Base-by-base conservation (phyloP, 1,284 basidiomycete species). In the Ustilago curta region DNA sequence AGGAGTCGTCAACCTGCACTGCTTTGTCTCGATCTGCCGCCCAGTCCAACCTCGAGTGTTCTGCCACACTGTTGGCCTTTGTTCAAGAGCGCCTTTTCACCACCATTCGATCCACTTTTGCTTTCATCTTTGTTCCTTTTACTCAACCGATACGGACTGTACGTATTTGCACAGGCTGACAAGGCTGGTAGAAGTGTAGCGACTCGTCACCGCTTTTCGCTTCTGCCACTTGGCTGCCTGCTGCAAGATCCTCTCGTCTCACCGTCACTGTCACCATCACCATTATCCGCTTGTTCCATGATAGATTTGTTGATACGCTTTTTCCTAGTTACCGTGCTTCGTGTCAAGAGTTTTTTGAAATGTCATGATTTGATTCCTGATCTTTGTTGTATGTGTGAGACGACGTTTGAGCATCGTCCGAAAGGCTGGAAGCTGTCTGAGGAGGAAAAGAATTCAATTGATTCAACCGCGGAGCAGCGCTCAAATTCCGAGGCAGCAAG, bases 1-100 rank as follows among this genome's bases (percentile, higher is more conserved):
- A 60, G 71, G 71, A 74, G 59, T 74, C 71, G 71, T 74, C 71
- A 74, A 74, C 71, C 71, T 55, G 45, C 66, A 61, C 59, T 59
- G 53, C 50, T 44, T 52, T 9, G 37, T 42, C 27, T 56, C 31
- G 9, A 21, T 53, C 39, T 40, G 62, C 68, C 68, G 62, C 68
- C 68, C 43, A 54, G 49, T 58, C 45, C 42, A 58, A 42, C 68
- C 68, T 53, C 58, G 64, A 44, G 52, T 58, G 58, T 54, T 35
- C 25, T 19, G 31, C 52, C 32, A 35, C 7, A 23, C n/a, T 31
- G 7, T 48, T 49, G 57, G 48, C 51, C 27, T 43, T 31, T 8
- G 23, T 69, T 63, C 60, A 51, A 37, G 11, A n/a, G 40, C 32
- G 25, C 21, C 39, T 23, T 7, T 14, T 25, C 27, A 27, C 7